Conservation (phyloP, 176 grass and related monocot genomes). For the Echinochloa phyllopogon region DNA sequence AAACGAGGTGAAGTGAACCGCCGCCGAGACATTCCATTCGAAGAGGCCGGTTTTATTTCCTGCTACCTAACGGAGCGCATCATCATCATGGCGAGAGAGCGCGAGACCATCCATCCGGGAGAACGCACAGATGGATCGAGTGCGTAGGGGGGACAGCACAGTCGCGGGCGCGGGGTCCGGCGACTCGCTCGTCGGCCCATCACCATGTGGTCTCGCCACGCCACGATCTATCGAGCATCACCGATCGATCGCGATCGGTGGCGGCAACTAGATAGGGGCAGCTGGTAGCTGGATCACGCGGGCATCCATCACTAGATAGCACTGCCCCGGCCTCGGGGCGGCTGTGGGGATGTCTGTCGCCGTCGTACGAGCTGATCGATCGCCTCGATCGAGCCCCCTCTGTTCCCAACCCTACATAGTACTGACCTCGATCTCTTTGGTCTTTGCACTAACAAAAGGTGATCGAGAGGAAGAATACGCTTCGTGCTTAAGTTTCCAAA, state of each 20-base stretch:
- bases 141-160: slow-evolving; percentile 45
- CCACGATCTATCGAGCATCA: not conserved
- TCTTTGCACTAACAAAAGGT: not conserved
- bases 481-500: slow-evolving; percentile 39
- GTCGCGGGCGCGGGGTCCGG: not conserved
- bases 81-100: not conserved
- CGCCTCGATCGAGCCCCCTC: not conserved
- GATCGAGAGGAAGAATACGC: slow-evolving; percentile 29
- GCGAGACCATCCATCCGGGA: slow-evolving; percentile 42
- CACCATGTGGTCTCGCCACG: slow-evolving; percentile 53
- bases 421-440: too few species aligned
- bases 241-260: slow-evolving; percentile 20
- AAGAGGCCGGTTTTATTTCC: slow-evolving; percentile 18
- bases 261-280: slow-evolving; percentile 1
- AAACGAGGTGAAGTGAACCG: too few species aligned
- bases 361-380: slow-evolving; percentile 11
- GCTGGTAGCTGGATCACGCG: not conserved
- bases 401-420: slow-evolving; percentile 19
- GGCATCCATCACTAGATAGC: slow-evolving; percentile 23
- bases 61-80: slow-evolving; percentile 50
- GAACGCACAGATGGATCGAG: not conserved
- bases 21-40: slow-evolving; percentile 6
- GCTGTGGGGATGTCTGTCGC: slow-evolving; percentile 10
- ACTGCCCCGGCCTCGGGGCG: not conserved
- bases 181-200: not conserved